Evolutionary conservation across 441 rosid species (phyloP).

Genomic region (Sinapis alba): DNA sequence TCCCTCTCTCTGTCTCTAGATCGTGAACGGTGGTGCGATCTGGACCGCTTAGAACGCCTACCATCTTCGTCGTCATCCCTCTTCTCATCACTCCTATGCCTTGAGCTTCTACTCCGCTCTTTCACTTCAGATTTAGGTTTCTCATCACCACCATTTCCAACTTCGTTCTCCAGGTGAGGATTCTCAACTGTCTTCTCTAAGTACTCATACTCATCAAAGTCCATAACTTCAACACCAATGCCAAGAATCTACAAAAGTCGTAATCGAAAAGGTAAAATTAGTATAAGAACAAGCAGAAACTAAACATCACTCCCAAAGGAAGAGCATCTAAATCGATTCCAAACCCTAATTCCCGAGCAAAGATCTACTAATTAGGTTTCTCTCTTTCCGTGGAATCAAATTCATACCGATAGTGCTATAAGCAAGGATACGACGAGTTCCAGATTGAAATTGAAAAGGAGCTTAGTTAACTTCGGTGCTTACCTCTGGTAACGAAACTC

Average conservation of each 20-base stretch:
- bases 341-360: conserved; percentile 7
- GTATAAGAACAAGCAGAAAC: not conserved
- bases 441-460: conserved; percentile 20
- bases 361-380: not conserved
- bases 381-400: not conserved
- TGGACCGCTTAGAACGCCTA: conserved; percentile 57
- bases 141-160: conserved; percentile 60
- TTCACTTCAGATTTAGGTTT: conserved; percentile 50
- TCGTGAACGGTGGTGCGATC: conserved; percentile 61
- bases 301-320: not conserved
- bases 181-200: conserved; percentile 91
- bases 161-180: conserved; percentile 56
- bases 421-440: not conserved
- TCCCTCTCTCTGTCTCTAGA: conserved; percentile 58
- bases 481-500: conserved; percentile 5
- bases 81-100: conserved; percentile 59
- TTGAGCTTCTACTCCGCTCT: conserved; percentile 61
- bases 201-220: conserved; percentile 97
- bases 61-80: conserved; percentile 45
- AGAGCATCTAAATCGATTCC: conserved; percentile 3
- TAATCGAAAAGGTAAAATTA: not conserved
- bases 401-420: not conserved
- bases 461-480: not conserved
- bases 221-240: conserved; percentile 52
- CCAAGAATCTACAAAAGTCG: conserved; percentile 20